A percentile compares a stretch with the other conserved stretches of the same genome.
phyloP scores from a whole-genome alignment of 108 stramenopile genomes.

The Nannochloropsis oceanica region DNA sequence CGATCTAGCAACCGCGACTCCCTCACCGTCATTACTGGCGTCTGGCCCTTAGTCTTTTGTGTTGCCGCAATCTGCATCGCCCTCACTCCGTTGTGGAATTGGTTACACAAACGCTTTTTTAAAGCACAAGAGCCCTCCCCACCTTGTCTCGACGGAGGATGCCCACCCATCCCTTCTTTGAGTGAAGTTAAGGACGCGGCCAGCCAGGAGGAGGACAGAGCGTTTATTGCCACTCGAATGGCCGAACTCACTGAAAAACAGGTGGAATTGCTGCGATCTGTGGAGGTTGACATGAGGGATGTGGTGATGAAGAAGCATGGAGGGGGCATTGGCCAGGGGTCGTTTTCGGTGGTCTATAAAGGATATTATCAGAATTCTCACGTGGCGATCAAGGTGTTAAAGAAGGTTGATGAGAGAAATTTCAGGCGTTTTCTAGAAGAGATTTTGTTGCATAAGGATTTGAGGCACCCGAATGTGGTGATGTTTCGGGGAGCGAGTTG shows the following conservation, averaged over 20 bases:
- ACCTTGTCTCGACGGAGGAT: not conserved
- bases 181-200: not conserved
- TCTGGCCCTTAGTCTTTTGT: not conserved
- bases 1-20: not conserved
- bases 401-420: not conserved
- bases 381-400: not conserved
- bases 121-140: not conserved
- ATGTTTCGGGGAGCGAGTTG: conserved; percentile 10
- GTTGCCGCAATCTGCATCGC: not conserved
- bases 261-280: not conserved
- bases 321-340: not conserved
- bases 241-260: not conserved
- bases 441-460: not conserved
- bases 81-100: not conserved
- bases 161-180: not conserved
- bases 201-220: not conserved
- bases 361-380: not conserved
- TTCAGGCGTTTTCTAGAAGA: not conserved
- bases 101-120: not conserved
- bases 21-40: not conserved
- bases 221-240: not conserved
- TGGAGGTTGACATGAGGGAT: not conserved
- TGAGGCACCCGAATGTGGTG: conserved; percentile 26
- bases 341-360: not conserved
- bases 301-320: not conserved